Percentiles rank a stretch among this genome's conserved stretches.
Conservation (phyloP, 163 green algal genomes). For the Picocystis sp. region DNA sequence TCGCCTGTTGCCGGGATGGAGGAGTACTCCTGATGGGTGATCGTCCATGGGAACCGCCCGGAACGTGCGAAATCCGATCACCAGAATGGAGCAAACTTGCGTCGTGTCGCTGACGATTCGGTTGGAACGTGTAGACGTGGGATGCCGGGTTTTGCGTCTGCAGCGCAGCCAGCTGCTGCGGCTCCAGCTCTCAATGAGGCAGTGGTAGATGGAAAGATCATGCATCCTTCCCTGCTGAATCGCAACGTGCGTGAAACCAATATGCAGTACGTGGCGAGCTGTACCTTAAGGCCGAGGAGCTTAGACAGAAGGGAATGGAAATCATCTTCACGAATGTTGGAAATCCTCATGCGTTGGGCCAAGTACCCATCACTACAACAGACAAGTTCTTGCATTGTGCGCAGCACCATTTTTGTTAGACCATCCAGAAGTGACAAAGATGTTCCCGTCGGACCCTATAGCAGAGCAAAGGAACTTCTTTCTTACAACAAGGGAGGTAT, state of each 20-base stretch:
- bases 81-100: too few relatives aligned
- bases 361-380: slow-evolving; percentile 49
- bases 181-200: too few relatives aligned
- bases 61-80: too few relatives aligned
- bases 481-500: slow-evolving; percentile 35
- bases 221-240: too few relatives aligned
- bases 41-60: too few relatives aligned
- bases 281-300: slow-evolving; percentile 58
- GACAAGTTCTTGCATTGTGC: slow-evolving; percentile 53
- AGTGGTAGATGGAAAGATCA: too few relatives aligned
- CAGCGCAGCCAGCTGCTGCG: too few relatives aligned
- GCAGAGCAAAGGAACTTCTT: slow-evolving; percentile 24
- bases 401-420: slow-evolving; percentile 47
- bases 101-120: too few relatives aligned
- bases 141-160: too few relatives aligned
- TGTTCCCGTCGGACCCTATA: slow-evolving; percentile 48
- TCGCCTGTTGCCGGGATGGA: too few relatives aligned
- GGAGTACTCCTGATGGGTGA: too few relatives aligned
- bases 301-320: slow-evolving; percentile 52
- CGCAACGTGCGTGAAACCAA: slow-evolving; percentile 31
- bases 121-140: too few relatives aligned
- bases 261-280: slow-evolving; percentile 81
- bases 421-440: slow-evolving; percentile 24
- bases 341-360: slow-evolving; percentile 50
- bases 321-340: slow-evolving; percentile 84